phyloP scores from a whole-genome alignment of 257 asterid genomes.

The Henckelia pumila region DNA sequence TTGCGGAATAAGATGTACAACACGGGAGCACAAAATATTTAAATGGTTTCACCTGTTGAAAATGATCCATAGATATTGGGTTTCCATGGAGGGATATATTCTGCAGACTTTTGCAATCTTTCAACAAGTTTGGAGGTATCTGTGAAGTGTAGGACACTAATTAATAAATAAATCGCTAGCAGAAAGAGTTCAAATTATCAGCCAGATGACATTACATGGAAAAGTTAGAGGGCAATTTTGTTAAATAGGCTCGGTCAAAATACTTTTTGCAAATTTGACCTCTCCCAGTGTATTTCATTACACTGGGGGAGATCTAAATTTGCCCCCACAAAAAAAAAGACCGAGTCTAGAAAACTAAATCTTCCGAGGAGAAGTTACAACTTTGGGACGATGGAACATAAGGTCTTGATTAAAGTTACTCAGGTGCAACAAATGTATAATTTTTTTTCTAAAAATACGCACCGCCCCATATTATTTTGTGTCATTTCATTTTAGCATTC shows the following conservation, averaged over 20 bases:
- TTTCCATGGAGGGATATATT: constrained; percentile 84
- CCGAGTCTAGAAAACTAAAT: too few species aligned
- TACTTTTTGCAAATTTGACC: too few species aligned
- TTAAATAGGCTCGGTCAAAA: too few species aligned
- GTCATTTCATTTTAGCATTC: not conserved
- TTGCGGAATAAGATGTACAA: constrained; percentile 6
- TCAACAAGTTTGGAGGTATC: constrained; percentile 77
- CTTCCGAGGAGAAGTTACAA: too few species aligned
- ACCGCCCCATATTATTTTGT: not conserved
- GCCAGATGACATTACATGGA: constrained; percentile 4
- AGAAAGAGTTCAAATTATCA: constrained; percentile 18
- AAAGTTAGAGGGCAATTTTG: too few species aligned
- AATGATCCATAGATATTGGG: constrained; percentile 89
- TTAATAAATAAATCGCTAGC: constrained; percentile 13
- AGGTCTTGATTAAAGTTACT: too few species aligned
- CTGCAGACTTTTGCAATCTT: constrained; percentile 82
- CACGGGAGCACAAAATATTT: not conserved
- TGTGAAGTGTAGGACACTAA: constrained; percentile 27
- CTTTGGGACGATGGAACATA: not conserved
- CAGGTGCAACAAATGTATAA: not conserved
- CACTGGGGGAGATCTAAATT: too few species aligned
- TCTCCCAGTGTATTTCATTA: too few species aligned
- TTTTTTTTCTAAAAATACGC: too few species aligned
- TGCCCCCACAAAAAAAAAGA: too few species aligned
- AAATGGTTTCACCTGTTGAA: constrained; percentile 62